Base-by-base conservation (phyloP, 2,329 filamentous ascomycete genomes). In the Lecanicillium sp. region DNA sequence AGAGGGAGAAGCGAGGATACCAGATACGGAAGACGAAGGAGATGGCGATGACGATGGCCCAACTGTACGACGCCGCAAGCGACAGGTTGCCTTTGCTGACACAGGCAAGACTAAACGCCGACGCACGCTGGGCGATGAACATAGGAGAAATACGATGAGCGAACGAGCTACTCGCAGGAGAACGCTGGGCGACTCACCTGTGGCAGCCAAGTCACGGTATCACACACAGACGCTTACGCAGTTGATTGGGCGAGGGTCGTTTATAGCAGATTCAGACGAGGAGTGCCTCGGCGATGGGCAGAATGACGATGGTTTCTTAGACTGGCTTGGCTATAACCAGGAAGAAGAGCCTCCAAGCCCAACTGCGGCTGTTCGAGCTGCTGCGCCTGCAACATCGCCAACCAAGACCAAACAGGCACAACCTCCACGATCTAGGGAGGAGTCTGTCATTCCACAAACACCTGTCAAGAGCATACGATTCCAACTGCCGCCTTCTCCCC, bases 401-500 rank as follows among this genome's bases (percentile, higher is more conserved):
- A 51, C 14, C 41, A 43, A 31, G 29, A 38, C 3, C 35, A 37
- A 16, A 40, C 45, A 28, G 13, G 17, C 14, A 30, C 25, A 12
- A 35, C 37, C 17, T 3, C 18, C 14, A 22, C 30, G 22, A 20
- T 45, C 44, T 6, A 55, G 57, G 3, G 53, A 62, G 28, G 51
- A 53, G 16, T 60, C 61, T 1, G 43, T 60, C n/a, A 51, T 64
- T 5, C 65, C 65, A 1, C 61, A 68, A 41, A 71, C 68, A 5
- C 68, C 67, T 0, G 44, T 46, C 2, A 58, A 57, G 36, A 51
- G 45, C 9, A 51, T 51, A 14, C 57, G 55, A 27, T 48, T 57
- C 3, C 65, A 70, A 44, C 63, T 71, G 6, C 67, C 67, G 2
- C 68, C 66, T 1, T 71, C 69, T 0, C 63, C 43, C 35, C 48